Base-by-base conservation (phyloP, 495 filamentous ascomycete species). In the Talaromyces thailandensis region DNA sequence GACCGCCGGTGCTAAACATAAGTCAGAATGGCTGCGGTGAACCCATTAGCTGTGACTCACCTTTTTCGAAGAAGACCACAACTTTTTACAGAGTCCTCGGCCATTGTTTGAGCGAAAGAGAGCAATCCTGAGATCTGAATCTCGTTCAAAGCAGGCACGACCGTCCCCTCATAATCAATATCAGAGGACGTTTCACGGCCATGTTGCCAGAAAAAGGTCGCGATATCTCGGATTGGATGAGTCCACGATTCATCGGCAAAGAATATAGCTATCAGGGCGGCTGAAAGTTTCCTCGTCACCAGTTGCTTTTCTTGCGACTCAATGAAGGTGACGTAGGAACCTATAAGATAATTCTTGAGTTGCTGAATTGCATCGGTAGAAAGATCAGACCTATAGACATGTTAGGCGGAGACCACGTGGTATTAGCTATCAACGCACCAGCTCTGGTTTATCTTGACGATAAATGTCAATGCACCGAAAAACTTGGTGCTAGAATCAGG, bases 391-490 rank as follows among this genome's bases (percentile, higher is more conserved):
- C 85, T 89, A 60, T 9, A 48, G 52, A 12, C 24, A 21, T 18
- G 58, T 77, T 24, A 75, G 67, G 56, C 14, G 40, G 58, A n/a
- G 28, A 61, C 16, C 40, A 35, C 26, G 48, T 26, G 23, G 11
- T 21, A 26, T 9, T 16, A 3, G 11, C 59, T 23, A 12, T 31
- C 31, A 9, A 66, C 74, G 57, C 75, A 90, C 90, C 84, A 89
- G 69, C 93, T 89, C 35, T 84, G 82, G 65, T 97, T 96, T 56
- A 97, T 79, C 75, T 97, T 97, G 55, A 97, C 87, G 16, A 88
- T 94, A 67, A 96, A 91, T 0, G 93, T 97, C 63, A 96, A 79
- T 31, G 93, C 94, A n/a, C 89, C 94, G 71, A 92, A 96, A 77
- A 97, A 98, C 45, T 88, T 85, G 67, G 92, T 84, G 57, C 92